Evolutionary conservation across 768 basidiomycete genomes (phyloP).

Genomic region (Leucocoprinus leucothites): DNA sequence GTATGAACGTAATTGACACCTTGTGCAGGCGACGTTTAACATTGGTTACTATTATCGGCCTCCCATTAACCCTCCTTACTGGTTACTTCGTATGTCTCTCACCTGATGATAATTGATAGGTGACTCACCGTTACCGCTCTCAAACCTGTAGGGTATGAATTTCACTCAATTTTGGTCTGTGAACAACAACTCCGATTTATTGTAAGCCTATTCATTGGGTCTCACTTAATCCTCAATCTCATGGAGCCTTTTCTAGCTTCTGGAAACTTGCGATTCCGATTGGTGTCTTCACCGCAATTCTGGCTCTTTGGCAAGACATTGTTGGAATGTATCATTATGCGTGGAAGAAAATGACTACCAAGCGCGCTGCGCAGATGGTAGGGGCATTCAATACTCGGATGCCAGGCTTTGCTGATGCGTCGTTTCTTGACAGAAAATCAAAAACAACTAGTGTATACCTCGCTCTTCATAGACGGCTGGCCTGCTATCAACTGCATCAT

Average conservation of each 20-base stretch:
- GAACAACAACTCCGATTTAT: slow-evolving; percentile 39
- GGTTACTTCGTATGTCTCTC: slow-evolving; percentile 51
- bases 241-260: slow-evolving; percentile 38
- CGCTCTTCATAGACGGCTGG: too few relatives aligned
- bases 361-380: slow-evolving; percentile 28
- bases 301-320: slow-evolving; percentile 54
- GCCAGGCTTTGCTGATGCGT: too few relatives aligned
- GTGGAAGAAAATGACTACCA: slow-evolving; percentile 35
- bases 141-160: slow-evolving; percentile 78
- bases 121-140: too few relatives aligned
- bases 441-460: background rate
- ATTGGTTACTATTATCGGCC: slow-evolving; percentile 65
- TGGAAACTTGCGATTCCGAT: slow-evolving; percentile 65
- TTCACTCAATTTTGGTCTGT: slow-evolving; percentile 52
- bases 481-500: too few relatives aligned
- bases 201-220: slow-evolving; percentile 31
- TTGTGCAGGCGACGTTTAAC: slow-evolving; percentile 57
- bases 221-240: background rate
- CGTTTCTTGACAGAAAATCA: background rate
- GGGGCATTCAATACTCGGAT: background rate
- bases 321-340: slow-evolving; percentile 41
- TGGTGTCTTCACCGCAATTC: slow-evolving; percentile 47
- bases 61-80: slow-evolving; percentile 67
- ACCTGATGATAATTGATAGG: background rate
- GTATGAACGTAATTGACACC: background rate